phyloP scores from a whole-genome alignment of 2,329 filamentous ascomycete species.

The Apiospora koreana region DNA sequence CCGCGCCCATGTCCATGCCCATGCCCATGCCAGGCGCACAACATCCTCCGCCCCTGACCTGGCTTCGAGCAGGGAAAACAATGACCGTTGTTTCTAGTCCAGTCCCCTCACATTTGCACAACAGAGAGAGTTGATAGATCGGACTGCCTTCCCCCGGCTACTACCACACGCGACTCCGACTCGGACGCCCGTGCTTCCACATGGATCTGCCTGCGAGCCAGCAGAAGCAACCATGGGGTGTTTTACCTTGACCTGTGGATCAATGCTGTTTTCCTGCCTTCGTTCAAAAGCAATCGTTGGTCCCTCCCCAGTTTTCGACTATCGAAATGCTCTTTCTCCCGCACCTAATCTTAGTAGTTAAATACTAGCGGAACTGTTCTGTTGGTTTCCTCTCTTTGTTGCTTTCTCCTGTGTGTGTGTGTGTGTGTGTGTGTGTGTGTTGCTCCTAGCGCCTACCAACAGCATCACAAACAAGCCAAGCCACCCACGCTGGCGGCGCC shows the following conservation, averaged over 20 bases:
- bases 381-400: not conserved
- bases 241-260: not conserved
- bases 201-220: not conserved
- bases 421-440: not conserved
- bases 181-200: not conserved
- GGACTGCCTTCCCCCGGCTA: not conserved
- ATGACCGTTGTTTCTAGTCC: not conserved
- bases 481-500: not conserved
- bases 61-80: not conserved
- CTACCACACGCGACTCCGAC: not conserved
- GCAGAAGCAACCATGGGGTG: not conserved
- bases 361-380: not conserved
- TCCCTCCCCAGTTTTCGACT: not conserved
- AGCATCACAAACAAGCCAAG: not conserved
- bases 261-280: not conserved
- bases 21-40: not conserved
- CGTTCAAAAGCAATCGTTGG: not conserved
- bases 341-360: not conserved
- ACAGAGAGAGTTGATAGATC: not conserved
- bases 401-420: not conserved
- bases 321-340: not conserved
- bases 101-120: not conserved
- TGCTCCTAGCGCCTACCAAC: not conserved
- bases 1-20: no score
- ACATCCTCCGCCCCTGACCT: not conserved